Conservation (phyloP, 257 asterid species). For the Gynochthodes officinalis region DNA sequence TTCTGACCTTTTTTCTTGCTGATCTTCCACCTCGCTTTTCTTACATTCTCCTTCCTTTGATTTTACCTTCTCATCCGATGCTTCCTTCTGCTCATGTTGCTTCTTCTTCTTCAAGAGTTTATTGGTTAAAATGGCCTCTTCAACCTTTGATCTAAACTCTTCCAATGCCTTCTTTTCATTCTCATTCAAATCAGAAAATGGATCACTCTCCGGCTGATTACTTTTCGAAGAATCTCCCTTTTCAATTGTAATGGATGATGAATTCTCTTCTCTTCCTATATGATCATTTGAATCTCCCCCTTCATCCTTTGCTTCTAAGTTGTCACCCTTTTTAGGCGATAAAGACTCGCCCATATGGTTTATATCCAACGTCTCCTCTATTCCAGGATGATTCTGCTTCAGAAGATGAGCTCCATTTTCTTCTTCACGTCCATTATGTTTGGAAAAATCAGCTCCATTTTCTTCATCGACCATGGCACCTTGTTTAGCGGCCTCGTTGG, state of each 20-base stretch:
- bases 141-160: slow-evolving; percentile 46
- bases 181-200: slow-evolving; percentile 30
- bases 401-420: neutral
- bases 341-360: neutral
- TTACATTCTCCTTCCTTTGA: slow-evolving; percentile 9
- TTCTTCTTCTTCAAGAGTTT: slow-evolving; percentile 17
- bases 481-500: neutral
- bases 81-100: neutral
- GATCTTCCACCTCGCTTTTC: neutral
- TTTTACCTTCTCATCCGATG: neutral
- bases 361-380: neutral
- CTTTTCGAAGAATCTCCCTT: slow-evolving; percentile 7
- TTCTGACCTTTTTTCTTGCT: neutral
- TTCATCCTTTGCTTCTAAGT: neutral
- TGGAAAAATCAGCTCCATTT: neutral
- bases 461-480: neutral
- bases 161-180: slow-evolving; percentile 38
- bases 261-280: slow-evolving; percentile 10
- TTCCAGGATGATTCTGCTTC: neutral
- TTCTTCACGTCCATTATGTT: no score
- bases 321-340: neutral
- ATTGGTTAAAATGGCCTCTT: slow-evolving; percentile 33
- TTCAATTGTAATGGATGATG: slow-evolving; percentile 5
- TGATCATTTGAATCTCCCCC: neutral
- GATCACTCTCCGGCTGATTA: slow-evolving; percentile 5